These are phyloP conservation scores for Canavalia gladiata DNA, from an alignment of 306 rosid species.

Conservation along the genomic window DNA sequence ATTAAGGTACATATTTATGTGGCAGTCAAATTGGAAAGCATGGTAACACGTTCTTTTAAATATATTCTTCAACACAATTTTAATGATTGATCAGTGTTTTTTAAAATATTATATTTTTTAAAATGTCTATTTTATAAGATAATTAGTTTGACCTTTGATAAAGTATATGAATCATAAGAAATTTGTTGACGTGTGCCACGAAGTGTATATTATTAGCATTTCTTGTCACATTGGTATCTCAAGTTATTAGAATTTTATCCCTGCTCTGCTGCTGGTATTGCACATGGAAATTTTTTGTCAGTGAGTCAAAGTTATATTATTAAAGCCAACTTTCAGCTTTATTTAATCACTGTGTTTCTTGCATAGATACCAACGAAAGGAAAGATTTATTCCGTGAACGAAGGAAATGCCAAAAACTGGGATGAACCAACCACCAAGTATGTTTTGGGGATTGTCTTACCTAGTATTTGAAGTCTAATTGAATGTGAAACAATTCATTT, in stretches of 20 bases:
- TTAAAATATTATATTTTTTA: no score
- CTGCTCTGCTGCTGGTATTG: background rate
- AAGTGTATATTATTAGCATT: no score
- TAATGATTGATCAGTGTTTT: no score
- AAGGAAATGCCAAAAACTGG: constrained; percentile 96
- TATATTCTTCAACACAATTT: no score
- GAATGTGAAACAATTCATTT: constrained; percentile 6
- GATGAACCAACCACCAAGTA: constrained; percentile 81
- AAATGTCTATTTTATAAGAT: no score
- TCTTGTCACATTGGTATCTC: background rate
- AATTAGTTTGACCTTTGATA: no score
- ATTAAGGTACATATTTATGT: constrained; percentile 69
- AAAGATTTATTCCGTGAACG: constrained; percentile 90
- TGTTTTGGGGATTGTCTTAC: constrained; percentile 32
- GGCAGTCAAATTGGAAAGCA: background rate
- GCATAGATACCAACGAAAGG: constrained; percentile 84
- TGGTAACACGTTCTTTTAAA: no score
- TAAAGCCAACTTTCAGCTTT: constrained; percentile 6
- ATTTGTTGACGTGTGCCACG: no score
- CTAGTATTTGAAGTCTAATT: constrained; percentile 27
- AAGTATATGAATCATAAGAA: no score
- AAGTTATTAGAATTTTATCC: background rate
- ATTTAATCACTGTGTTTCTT: constrained; percentile 40
- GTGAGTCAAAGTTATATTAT: constrained; percentile 4
- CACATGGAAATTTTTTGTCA: background rate